Evolutionary conservation across 305 asterid genomes (phyloP).

Genomic region (Euphrasia arctica): DNA sequence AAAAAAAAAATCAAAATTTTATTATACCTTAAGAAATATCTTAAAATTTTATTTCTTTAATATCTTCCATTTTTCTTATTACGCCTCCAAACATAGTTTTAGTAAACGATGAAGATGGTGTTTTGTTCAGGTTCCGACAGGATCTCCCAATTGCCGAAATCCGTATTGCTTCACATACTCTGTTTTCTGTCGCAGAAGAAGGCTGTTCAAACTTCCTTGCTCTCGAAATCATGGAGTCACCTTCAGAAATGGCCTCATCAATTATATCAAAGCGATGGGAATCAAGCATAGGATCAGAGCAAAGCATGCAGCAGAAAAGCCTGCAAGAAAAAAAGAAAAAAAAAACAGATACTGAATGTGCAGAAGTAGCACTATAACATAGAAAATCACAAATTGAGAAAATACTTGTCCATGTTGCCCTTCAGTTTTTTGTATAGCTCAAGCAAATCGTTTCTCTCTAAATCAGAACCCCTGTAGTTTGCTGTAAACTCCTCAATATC

Average conservation of each 20-base stretch:
- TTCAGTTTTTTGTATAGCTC: constrained; percentile 58
- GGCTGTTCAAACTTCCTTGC: no score
- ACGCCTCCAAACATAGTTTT: no score
- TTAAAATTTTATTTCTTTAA: no score
- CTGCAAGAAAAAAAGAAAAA: constrained; percentile 34
- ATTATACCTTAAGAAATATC: no score
- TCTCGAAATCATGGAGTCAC: constrained; percentile 25
- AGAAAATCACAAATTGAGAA: constrained; percentile 1
- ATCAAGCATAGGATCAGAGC: constrained; percentile 77
- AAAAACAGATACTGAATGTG: constrained; percentile 13
- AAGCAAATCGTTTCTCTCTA: constrained; percentile 75
- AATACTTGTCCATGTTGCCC: constrained; percentile 80
- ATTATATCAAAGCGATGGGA: constrained; percentile 83
- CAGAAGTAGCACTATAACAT: not conserved
- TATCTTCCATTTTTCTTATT: no score
- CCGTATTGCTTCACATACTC: no score
- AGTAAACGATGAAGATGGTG: no score
- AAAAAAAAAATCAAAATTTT: no score
- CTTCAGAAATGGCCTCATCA: constrained; percentile 72
- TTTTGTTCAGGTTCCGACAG: no score
- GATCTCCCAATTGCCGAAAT: no score
- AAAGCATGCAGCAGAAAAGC: constrained; percentile 84
- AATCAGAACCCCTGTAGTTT: constrained; percentile 75
- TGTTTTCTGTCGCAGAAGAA: no score
- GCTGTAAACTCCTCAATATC: constrained; percentile 90